These are phyloP conservation scores for Cutaneotrichosporon arboriforme DNA, from an alignment of 1,284 basidiomycete genomes.

Conservation along the genomic window DNA sequence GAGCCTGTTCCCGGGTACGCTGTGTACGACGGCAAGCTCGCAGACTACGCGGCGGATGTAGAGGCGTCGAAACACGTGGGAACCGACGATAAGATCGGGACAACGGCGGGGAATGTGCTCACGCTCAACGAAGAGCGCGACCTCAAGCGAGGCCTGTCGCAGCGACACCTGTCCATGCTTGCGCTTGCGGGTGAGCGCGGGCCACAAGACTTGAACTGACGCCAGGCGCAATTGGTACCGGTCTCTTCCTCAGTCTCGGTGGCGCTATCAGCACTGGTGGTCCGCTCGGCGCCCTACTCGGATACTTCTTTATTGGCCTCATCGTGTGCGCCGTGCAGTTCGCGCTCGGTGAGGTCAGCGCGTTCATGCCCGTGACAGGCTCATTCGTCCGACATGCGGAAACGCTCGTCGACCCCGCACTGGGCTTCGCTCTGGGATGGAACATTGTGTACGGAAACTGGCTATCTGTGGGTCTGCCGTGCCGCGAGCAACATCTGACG, in stretches of 20 bases:
- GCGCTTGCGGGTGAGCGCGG: constrained; percentile 24
- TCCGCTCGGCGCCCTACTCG: constrained; percentile 39
- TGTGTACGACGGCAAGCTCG: no score
- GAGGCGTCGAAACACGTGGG: no score
- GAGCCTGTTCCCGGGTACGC: no score
- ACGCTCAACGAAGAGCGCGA: constrained; percentile 16
- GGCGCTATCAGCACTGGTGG: constrained; percentile 47
- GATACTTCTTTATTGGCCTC: constrained; percentile 20
- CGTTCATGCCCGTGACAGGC: constrained; percentile 25
- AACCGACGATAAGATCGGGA: neutral
- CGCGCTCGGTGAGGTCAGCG: constrained; percentile 26
- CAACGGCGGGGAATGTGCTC: neutral
- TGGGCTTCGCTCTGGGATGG: constrained; percentile 34
- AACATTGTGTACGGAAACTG: constrained; percentile 25
- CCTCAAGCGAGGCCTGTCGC: constrained; percentile 22
- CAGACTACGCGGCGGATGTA: no score
- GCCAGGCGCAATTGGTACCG: constrained; percentile 50
- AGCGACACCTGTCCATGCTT: constrained; percentile 32
- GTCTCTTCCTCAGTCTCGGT: constrained; percentile 73
- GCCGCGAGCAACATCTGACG: neutral
- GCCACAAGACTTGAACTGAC: neutral
- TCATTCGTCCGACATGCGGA: constrained; percentile 29
- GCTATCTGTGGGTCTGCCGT: constrained; percentile 18
- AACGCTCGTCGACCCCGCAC: constrained; percentile 26
- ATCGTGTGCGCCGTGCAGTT: constrained; percentile 28